Percentiles rank a stretch among this genome's conserved stretches.
Conservation (phyloP, 2,329 filamentous ascomycete species). For the Dactylellina drechsleri region DNA sequence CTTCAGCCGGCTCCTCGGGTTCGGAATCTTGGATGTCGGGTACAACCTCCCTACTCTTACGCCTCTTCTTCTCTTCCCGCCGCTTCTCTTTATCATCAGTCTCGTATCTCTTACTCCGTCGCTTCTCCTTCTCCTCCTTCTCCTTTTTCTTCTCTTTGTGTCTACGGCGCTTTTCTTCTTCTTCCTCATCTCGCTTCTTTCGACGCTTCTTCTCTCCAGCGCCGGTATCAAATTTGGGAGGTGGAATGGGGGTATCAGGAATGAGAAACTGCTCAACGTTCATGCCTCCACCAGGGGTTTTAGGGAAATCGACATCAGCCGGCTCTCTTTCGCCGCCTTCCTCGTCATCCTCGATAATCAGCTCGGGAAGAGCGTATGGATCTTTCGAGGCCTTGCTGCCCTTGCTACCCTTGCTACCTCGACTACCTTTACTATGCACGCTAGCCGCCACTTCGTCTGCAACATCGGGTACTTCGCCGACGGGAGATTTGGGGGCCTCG, state of each 20-base stretch:
- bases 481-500: constrained; percentile 20
- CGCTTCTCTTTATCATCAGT: constrained; percentile 44
- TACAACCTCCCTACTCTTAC: constrained; percentile 12
- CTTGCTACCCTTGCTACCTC: constrained; percentile 41
- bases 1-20: constrained; percentile 20
- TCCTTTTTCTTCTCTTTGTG: constrained; percentile 46
- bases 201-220: constrained; percentile 45
- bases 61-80: constrained; percentile 31
- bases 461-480: constrained; percentile 38
- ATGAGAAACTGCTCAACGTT: constrained; percentile 48
- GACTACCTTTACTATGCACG: constrained; percentile 42
- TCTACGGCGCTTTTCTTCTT: constrained; percentile 43
- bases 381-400: constrained; percentile 31
- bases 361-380: constrained; percentile 47
- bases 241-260: constrained; percentile 43
- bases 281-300: constrained; percentile 51
- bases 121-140: constrained; percentile 36
- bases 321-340: constrained; percentile 30
- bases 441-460: constrained; percentile 40
- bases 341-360: constrained; percentile 51
- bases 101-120: constrained; percentile 28
- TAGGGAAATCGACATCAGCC: constrained; percentile 25
- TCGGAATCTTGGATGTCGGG: constrained; percentile 23
- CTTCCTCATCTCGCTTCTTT: constrained; percentile 47
- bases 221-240: constrained; percentile 22